Evolutionary conservation across 2,329 filamentous ascomycete species (phyloP).

Genomic region (Capronia epimyces): DNA sequence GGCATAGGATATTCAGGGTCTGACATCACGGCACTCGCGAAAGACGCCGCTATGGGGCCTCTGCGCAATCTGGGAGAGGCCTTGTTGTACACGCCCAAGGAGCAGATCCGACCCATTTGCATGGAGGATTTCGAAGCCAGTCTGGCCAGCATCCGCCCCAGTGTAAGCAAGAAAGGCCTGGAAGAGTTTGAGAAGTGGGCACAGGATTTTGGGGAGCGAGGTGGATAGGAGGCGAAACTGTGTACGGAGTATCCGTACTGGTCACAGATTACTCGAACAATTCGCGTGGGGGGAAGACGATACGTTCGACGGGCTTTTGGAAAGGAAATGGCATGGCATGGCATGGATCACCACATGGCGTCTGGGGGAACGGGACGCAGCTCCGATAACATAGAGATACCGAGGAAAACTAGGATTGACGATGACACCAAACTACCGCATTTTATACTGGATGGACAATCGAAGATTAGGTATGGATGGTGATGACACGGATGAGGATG

Average conservation of each 20-base stretch:
- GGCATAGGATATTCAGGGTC: conserved; percentile 91
- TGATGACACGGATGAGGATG: too few relatives aligned
- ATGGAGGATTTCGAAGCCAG: conserved; percentile 80
- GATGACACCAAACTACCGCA: too few relatives aligned
- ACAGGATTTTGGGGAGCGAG: conserved; percentile 82
- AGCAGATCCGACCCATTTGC: conserved; percentile 83
- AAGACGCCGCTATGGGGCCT: conserved; percentile 97
- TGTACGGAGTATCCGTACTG: too few relatives aligned
- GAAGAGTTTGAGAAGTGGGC: conserved; percentile 95
- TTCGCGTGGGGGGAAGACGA: neutral
- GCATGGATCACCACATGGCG: neutral
- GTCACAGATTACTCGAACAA: neutral
- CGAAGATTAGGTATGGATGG: neutral
- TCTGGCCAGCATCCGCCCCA: conserved; percentile 77
- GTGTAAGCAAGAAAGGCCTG: conserved; percentile 77
- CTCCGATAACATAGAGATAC: neutral
- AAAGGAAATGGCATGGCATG: neutral
- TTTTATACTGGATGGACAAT: neutral
- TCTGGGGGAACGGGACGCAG: neutral
- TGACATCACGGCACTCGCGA: conserved; percentile 92
- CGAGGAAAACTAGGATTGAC: neutral
- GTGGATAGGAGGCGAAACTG: conserved; percentile 55
- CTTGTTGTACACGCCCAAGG: conserved; percentile 83
- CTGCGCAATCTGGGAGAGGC: conserved; percentile 84
- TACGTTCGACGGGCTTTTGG: neutral